phyloP scores from a whole-genome alignment of 345 rosid genomes.

The Pseudoturritis turrita region DNA sequence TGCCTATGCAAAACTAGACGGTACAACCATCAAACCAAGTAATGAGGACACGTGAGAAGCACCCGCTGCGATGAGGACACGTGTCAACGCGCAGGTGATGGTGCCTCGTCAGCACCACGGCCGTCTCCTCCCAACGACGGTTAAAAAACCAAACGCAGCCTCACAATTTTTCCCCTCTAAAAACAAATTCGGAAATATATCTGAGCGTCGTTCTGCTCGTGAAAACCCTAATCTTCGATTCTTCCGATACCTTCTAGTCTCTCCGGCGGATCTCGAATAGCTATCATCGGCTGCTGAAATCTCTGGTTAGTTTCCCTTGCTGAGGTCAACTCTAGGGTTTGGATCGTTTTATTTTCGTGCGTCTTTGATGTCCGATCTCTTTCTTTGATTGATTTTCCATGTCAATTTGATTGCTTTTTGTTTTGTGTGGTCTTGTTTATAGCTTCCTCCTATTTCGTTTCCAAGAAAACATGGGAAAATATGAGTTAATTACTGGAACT shows the following conservation, averaged over 20 bases:
- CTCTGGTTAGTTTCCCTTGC: conserved; percentile 21
- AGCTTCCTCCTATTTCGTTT: not conserved
- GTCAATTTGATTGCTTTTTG: not conserved
- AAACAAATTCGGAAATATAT: too few relatives aligned
- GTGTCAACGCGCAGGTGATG: too few relatives aligned
- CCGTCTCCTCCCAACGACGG: too few relatives aligned
- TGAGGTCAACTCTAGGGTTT: conserved; percentile 23
- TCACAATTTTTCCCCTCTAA: too few relatives aligned
- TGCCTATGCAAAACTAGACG: too few relatives aligned
- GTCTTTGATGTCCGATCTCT: not conserved
- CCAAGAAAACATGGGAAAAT: not conserved
- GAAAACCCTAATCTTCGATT: conserved; percentile 29
- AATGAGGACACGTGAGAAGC: too few relatives aligned
- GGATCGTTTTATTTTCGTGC: not conserved
- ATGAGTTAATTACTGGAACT: not conserved
- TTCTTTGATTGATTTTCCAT: conserved; percentile 2
- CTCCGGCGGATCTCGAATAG: conserved; percentile 12
- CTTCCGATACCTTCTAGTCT: not conserved
- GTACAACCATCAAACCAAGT: too few relatives aligned
- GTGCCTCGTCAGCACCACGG: too few relatives aligned
- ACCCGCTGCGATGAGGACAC: too few relatives aligned
- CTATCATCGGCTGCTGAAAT: conserved; percentile 29
- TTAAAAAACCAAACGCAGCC: too few relatives aligned
- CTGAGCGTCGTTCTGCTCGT: too few relatives aligned
- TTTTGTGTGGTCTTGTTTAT: not conserved